Base-by-base conservation (phyloP, 2,329 filamentous ascomycete genomes). In the Colletotrichum siamense region DNA sequence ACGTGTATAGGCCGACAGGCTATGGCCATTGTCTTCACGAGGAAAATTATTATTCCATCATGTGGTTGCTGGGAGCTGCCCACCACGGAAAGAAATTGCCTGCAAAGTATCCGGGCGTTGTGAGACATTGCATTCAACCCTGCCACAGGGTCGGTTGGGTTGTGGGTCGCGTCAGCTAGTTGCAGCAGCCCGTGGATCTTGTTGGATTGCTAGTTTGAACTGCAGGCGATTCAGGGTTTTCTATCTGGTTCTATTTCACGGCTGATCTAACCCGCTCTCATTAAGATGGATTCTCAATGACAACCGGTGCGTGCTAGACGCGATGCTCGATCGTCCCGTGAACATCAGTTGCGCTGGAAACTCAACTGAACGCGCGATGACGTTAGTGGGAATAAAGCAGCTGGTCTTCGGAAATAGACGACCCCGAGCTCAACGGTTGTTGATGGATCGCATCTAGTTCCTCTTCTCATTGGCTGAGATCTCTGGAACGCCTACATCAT, bases 81-180 rank as follows among this genome's bases (percentile, higher is more conserved):
- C n/a, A 30, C 18, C 57, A 12, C 16, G 28, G 13, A 61, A 30
- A 13, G 10, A 30, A 62, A 30, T 32, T 7, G 30, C 28, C 22
- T 28, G 12, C 18, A 62, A 62, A 30, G 26, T 13, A n/a, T 34
- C 59, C 26, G 9, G 16, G 32, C 16, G 30, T 32, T n/a, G 57
- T 63, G 22, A 52, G 34, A 59, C 52, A 73, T 24, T 22, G 39
- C 9, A 18, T 62, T 36, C 52, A 44, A 59, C 36, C 63, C 30
- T 18, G 52, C 52, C 71, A 52, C 39, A 10, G 24, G 24, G 55
- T 28, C 52, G 55, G 57, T 67, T 52, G 34, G 49, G n/a, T 36
- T 63, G 73, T 71, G 69, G 63, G 64, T 22, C 69, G 22, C 34
- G 69, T 76, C 64, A 76, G 73, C 64, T 26, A 64, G 73, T 24